Percentiles rank a stretch among this genome's conserved stretches.
These are phyloP conservation scores for Rhizopogon sp. DNA, from an alignment of 768 basidiomycete species.

Conservation along the genomic window DNA sequence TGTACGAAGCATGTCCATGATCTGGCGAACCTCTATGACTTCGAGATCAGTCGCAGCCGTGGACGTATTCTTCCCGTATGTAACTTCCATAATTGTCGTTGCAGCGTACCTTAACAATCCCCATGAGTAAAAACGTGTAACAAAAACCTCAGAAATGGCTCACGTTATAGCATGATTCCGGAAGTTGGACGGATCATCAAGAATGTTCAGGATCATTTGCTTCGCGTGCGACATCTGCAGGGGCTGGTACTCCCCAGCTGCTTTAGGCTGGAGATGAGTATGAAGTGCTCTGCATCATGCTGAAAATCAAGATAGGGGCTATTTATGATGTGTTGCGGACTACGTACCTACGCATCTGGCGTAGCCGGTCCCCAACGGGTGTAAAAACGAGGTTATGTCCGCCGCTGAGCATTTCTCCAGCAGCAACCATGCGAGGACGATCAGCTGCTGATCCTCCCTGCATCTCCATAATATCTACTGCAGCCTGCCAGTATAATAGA, in stretches of 20 bases:
- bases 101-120: slow-evolving; percentile 16
- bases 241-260: slow-evolving; percentile 37
- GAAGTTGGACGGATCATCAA: slow-evolving; percentile 17
- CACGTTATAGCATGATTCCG: slow-evolving; percentile 26
- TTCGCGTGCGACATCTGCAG: slow-evolving; percentile 34
- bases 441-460: slow-evolving; percentile 48
- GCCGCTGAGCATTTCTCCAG: slow-evolving; percentile 50
- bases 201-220: slow-evolving; percentile 14
- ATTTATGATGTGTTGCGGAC: not conserved
- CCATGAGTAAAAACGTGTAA: not conserved
- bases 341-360: slow-evolving; percentile 47
- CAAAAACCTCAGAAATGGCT: slow-evolving; percentile 28
- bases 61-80: slow-evolving; percentile 21
- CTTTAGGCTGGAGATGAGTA: slow-evolving; percentile 47
- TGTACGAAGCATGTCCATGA: slow-evolving; percentile 5
- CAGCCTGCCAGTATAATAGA: slow-evolving; percentile 16
- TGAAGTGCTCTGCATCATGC: slow-evolving; percentile 39
- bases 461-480: slow-evolving; percentile 56
- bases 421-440: slow-evolving; percentile 46
- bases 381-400: slow-evolving; percentile 53
- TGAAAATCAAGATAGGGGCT: not conserved
- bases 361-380: slow-evolving; percentile 47
- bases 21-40: slow-evolving; percentile 1
- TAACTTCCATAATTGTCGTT: slow-evolving; percentile 17
- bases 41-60: slow-evolving; percentile 10